These are phyloP conservation scores for Alternaria arbusti DNA, from an alignment of 2,329 filamentous ascomycete genomes.

Conservation along the genomic window DNA sequence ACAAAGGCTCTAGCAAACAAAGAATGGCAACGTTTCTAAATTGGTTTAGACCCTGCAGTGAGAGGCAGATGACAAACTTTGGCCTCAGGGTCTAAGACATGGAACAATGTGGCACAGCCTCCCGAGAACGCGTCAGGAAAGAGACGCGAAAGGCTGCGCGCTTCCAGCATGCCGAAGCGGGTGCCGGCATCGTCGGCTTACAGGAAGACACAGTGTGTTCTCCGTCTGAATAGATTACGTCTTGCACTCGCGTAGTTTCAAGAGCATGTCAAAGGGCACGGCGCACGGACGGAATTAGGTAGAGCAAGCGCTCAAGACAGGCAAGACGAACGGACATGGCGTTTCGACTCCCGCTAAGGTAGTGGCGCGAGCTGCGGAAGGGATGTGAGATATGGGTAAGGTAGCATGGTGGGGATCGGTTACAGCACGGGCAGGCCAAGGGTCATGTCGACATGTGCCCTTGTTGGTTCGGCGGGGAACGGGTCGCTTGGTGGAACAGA, in stretches of 20 bases:
- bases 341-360: conserved; percentile 39
- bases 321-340: conserved; percentile 37
- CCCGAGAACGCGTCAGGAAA: conserved; percentile 30
- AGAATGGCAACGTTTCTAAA: conserved; percentile 18
- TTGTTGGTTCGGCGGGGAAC: conserved; percentile 39
- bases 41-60: conserved; percentile 39
- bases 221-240: neutral
- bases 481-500: conserved; percentile 46
- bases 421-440: conserved; percentile 36
- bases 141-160: conserved; percentile 10
- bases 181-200: neutral
- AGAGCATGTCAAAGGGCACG: conserved; percentile 3
- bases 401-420: conserved; percentile 44
- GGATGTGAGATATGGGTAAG: conserved; percentile 45
- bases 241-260: conserved; percentile 6
- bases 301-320: conserved; percentile 13
- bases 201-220: neutral
- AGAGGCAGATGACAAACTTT: conserved; percentile 40
- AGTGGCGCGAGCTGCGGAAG: conserved; percentile 44
- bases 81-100: conserved; percentile 43
- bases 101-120: conserved; percentile 36
- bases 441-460: conserved; percentile 27
- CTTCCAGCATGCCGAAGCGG: conserved; percentile 6
- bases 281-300: conserved; percentile 8
- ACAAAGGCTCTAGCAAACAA: conserved; percentile 8